Evolutionary conservation across 108 stramenopile species (phyloP).

Genomic region (Cylindrotheca closterium): DNA sequence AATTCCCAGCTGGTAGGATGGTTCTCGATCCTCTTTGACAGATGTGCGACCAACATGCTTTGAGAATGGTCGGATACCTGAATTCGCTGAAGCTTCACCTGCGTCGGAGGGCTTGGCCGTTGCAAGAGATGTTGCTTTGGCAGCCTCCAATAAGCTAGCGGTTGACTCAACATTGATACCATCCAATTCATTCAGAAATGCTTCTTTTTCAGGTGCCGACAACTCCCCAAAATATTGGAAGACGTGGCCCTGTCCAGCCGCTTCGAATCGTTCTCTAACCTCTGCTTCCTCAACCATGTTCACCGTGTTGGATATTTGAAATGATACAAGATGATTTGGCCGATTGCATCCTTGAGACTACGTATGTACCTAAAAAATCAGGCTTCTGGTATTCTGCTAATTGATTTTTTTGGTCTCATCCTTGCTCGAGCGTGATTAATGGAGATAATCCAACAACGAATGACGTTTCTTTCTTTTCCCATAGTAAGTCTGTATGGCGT

Average conservation of each 20-base stretch:
- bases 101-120: background rate
- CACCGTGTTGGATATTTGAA: conserved; percentile 2
- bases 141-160: conserved; percentile 38
- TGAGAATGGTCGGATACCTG: conserved; percentile 60
- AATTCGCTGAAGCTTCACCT: background rate
- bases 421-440: no score
- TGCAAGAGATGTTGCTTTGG: conserved; percentile 3
- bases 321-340: no score
- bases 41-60: conserved; percentile 38
- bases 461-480: no score
- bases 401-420: no score
- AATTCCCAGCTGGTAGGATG: conserved; percentile 44
- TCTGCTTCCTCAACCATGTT: conserved; percentile 18
- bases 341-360: no score
- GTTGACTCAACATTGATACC: conserved; percentile 59
- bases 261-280: conserved; percentile 47
- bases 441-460: no score
- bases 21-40: conserved; percentile 10
- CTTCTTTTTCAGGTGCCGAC: conserved; percentile 16
- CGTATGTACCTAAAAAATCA: no score
- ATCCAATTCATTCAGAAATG: conserved; percentile 43
- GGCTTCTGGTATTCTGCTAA: no score
- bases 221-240: conserved; percentile 28
- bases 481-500: no score
- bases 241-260: conserved; percentile 56